Evolutionary conservation across 192 early-diverging fungal species (phyloP).

Genomic region (Rhizoclosmatium sp.): DNA sequence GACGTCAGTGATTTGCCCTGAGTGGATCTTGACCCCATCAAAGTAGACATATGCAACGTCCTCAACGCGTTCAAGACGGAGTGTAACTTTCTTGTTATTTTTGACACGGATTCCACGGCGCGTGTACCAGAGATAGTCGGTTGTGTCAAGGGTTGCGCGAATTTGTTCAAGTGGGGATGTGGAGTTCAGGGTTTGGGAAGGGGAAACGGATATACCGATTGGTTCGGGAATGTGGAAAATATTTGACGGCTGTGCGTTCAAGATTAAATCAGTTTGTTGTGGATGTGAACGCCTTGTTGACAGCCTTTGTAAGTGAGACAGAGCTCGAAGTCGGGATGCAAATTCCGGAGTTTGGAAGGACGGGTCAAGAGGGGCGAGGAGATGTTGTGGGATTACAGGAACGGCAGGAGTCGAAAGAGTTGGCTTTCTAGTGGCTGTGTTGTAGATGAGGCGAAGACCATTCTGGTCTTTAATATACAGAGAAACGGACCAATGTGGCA

Average conservation of each 20-base stretch:
- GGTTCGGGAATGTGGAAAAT: slow-evolving; percentile 28
- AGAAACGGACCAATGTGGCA: slow-evolving; percentile 36
- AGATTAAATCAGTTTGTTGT: slow-evolving; percentile 15
- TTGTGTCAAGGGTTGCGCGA: slow-evolving; percentile 39
- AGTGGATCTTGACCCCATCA: slow-evolving; percentile 22
- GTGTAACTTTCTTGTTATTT: background rate
- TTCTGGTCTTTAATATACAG: slow-evolving; percentile 1
- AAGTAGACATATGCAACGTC: slow-evolving; percentile 40
- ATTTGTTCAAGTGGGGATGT: slow-evolving; percentile 47
- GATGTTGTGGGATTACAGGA: background rate
- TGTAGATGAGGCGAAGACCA: slow-evolving; percentile 19
- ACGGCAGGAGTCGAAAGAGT: background rate
- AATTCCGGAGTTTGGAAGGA: background rate
- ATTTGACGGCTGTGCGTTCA: background rate
- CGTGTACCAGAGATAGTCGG: slow-evolving; percentile 54
- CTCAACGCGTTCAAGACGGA: background rate
- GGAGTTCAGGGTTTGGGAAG: background rate
- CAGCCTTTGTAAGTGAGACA: background rate
- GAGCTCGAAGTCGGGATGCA: background rate
- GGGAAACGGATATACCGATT: slow-evolving; percentile 13
- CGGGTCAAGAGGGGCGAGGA: background rate
- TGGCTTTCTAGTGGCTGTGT: slow-evolving; percentile 24
- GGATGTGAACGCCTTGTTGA: background rate
- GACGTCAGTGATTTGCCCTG: background rate
- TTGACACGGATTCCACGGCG: background rate